phyloP scores from a whole-genome alignment of 2,329 filamentous ascomycete genomes.

The Huntiella savannae region DNA sequence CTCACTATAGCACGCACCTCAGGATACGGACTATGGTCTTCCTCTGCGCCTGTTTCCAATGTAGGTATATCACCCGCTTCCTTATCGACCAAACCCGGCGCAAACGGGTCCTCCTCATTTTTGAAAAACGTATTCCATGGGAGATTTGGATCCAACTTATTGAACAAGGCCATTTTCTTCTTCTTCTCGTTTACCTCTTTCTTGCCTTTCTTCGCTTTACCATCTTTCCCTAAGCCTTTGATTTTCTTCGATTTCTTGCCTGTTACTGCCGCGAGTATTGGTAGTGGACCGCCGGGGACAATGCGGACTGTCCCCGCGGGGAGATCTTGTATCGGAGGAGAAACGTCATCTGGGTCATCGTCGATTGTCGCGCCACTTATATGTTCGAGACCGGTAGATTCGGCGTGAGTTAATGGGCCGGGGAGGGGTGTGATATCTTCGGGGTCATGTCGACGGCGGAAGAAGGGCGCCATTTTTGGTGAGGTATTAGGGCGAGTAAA shows the following conservation, averaged over 20 bases:
- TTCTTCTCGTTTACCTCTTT: background rate
- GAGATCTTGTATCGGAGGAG: constrained; percentile 1
- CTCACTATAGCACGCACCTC: constrained; percentile 47
- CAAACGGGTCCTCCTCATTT: constrained; percentile 10
- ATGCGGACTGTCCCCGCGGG: background rate
- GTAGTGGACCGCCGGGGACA: background rate
- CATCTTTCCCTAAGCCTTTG: too few relatives aligned
- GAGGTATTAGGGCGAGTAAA: too few relatives aligned
- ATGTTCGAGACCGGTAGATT: constrained; percentile 23
- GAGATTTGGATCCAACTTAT: constrained; percentile 39
- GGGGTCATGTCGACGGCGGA: constrained; percentile 27
- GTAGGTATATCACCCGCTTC: constrained; percentile 22
- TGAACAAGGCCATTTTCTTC: background rate
- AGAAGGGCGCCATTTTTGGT: constrained; percentile 15
- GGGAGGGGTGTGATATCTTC: constrained; percentile 26
- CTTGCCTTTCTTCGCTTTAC: too few relatives aligned
- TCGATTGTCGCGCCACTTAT: constrained; percentile 33
- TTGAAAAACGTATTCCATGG: constrained; percentile 38
- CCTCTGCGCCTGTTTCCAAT: constrained; percentile 34
- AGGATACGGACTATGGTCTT: constrained; percentile 49
- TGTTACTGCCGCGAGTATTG: too few relatives aligned
- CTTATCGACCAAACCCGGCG: constrained; percentile 34
- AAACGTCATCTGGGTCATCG: constrained; percentile 17
- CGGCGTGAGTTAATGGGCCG: constrained; percentile 21
- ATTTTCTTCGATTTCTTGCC: too few relatives aligned